Percentiles rank a stretch among this genome's conserved stretches.
These are phyloP conservation scores for Evernia prunastri DNA, from an alignment of 495 filamentous ascomycete genomes.

Conservation along the genomic window DNA sequence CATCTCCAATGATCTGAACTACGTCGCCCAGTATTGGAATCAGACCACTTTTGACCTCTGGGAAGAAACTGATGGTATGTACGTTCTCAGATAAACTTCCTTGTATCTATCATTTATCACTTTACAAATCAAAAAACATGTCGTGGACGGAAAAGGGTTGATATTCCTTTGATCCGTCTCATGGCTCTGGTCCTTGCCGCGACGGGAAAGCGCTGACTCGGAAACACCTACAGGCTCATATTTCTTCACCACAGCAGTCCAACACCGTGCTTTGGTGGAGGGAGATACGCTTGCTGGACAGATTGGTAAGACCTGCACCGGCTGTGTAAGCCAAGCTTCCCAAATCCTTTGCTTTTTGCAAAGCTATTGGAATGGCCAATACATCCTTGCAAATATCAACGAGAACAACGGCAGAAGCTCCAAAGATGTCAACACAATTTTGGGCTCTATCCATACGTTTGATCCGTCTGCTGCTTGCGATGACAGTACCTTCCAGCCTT, in stretches of 20 bases:
- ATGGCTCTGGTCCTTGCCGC: background rate
- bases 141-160: background rate
- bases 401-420: slow-evolving; percentile 38
- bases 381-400: slow-evolving; percentile 40
- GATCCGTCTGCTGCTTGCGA: slow-evolving; percentile 46
- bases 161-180: background rate
- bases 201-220: background rate
- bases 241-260: slow-evolving; percentile 57
- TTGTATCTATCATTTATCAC: background rate
- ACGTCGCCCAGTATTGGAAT: slow-evolving; percentile 67
- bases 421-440: slow-evolving; percentile 42
- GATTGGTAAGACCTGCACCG: slow-evolving; percentile 32
- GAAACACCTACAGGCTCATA: slow-evolving; percentile 37
- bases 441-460: slow-evolving; percentile 42
- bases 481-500: slow-evolving; percentile 45
- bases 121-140: background rate
- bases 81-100: slow-evolving; percentile 24
- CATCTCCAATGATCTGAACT: slow-evolving; percentile 52
- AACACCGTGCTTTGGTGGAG: slow-evolving; percentile 20
- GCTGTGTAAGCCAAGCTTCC: slow-evolving; percentile 44
- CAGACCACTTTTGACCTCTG: slow-evolving; percentile 51
- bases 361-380: slow-evolving; percentile 41
- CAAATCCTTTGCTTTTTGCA: slow-evolving; percentile 46
- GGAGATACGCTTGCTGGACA: slow-evolving; percentile 9
- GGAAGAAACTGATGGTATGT: slow-evolving; percentile 54